Percentiles rank a stretch among this genome's conserved stretches.
Evolutionary conservation across 169 alveolate species (phyloP).

Genomic region (Eimeria maxima): DNA sequence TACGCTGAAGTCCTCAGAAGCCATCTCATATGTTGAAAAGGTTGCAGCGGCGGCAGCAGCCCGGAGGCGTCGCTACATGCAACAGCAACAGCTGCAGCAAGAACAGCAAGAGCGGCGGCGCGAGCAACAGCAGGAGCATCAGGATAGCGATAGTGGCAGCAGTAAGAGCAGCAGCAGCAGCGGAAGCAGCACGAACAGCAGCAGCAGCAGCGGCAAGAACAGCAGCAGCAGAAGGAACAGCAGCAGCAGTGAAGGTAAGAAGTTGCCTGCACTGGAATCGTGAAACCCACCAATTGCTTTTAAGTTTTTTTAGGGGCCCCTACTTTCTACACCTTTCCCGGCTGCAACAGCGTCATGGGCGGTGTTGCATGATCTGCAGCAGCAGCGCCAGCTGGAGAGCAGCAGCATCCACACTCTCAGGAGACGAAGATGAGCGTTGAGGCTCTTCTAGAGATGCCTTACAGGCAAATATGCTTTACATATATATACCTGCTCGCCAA

Average conservation of each 20-base stretch:
- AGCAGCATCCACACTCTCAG: not conserved
- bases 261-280: not conserved
- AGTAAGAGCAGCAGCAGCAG: no score
- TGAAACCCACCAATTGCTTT: not conserved
- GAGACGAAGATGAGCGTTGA: no score
- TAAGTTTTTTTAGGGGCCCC: not conserved
- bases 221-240: not conserved
- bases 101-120: not conserved
- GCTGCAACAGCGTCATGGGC: not conserved
- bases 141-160: no score
- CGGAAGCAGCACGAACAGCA: not conserved
- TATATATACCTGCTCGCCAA: no score
- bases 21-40: not conserved
- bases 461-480: no score
- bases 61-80: not conserved
- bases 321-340: not conserved
- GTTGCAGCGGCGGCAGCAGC: slow-evolving; percentile 8
- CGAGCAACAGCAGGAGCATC: not conserved
- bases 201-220: not conserved
- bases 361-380: not conserved
- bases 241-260: not conserved
- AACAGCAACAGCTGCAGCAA: not conserved
- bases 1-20: slow-evolving; percentile 3
- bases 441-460: no score
- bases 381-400: not conserved